These are phyloP conservation scores for Pascua guehoae DNA, from an alignment of 1,284 basidiomycete genomes.

Conservation along the genomic window DNA sequence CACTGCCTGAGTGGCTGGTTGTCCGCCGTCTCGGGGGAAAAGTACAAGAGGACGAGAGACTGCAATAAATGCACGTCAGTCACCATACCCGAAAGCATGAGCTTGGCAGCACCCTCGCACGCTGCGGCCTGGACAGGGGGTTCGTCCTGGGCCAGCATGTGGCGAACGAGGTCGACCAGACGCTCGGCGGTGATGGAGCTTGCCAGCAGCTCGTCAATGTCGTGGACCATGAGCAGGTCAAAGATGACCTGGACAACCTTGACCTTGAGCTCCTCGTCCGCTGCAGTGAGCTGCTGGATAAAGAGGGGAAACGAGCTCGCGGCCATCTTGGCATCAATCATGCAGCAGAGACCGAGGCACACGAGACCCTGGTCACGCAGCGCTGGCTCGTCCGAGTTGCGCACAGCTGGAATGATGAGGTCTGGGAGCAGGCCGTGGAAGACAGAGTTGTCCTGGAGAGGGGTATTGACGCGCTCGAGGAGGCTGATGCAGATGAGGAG, in stretches of 20 bases:
- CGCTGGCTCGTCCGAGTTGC: conserved; percentile 70
- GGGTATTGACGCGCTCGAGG: conserved; percentile 87
- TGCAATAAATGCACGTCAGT: conserved; percentile 72
- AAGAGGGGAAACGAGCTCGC: conserved; percentile 84
- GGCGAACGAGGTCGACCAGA: conserved; percentile 70
- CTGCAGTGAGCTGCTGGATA: conserved; percentile 73
- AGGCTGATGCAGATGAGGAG: conserved; percentile 85
- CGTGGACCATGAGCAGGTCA: conserved; percentile 87
- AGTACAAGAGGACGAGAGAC: conserved; percentile 75
- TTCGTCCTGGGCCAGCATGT: conserved; percentile 69
- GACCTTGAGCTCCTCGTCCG: conserved; percentile 71
- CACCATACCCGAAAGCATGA: conserved; percentile 80
- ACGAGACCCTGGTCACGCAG: conserved; percentile 83
- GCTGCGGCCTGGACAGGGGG: conserved; percentile 74
- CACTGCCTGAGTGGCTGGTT: conserved; percentile 90
- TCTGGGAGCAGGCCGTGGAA: conserved; percentile 86
- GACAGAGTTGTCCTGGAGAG: conserved; percentile 89
- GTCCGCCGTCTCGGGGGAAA: conserved; percentile 77
- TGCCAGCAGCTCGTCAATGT: conserved; percentile 54
- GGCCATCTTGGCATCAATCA: conserved; percentile 88
- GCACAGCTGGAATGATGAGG: conserved; percentile 84
- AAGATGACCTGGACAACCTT: conserved; percentile 84
- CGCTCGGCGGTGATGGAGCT: conserved; percentile 53
- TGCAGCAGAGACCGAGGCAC: conserved; percentile 81
- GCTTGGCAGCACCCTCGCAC: conserved; percentile 81